Base-by-base conservation (phyloP, 2,329 filamentous ascomycete genomes). In the Fusarium kyushuense region DNA sequence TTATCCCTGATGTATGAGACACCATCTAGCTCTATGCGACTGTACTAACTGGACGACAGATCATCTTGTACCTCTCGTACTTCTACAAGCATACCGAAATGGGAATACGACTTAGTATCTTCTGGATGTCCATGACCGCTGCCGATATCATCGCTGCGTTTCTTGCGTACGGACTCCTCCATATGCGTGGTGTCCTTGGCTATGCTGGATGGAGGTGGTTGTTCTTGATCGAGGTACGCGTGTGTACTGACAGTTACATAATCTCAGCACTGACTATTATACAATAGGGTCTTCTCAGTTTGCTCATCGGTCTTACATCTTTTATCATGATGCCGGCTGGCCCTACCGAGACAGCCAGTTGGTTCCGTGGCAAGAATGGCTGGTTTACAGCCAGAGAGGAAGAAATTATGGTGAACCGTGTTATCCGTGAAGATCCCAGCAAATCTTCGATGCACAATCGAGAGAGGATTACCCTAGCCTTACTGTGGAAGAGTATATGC, bases 1-100 rank as follows among this genome's bases (percentile, higher is more conserved):
- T 35, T 3, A 35, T 35, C 2, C 33, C 33, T 11, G 33, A 35
- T n/a, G 33, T 35, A 12, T 2, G 3, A n/a, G 33, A 35, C 1
- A 5, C 17, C 10, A 6, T 5, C 4, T 5, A 4, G 2, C 7
- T 2, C 1, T 17, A n/a, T 0, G 16, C 4, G 1, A 1, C n/a
- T n/a, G 2, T 5, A 9, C 33, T 35, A 35, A 35, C 33, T 10
- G 2, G 2, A 12, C 0, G 1, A 1, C 17, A 35, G 33, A 12
- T 35, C 5, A 35, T 35, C 5, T 1, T 35, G 0, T 35, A 35
- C 33, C 33, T 35, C 1, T 35, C 33, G 0, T 35, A 35, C 17
- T 35, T 35, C 33, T 35, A 35, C 9, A 35, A 35, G 1, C 33
- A 35, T n/a, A 35, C 33, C 1, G 33, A 35, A 2, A 35, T 35